phyloP scores from a whole-genome alignment of 1,139 yeast species.

The Geotrichum restrictum region DNA sequence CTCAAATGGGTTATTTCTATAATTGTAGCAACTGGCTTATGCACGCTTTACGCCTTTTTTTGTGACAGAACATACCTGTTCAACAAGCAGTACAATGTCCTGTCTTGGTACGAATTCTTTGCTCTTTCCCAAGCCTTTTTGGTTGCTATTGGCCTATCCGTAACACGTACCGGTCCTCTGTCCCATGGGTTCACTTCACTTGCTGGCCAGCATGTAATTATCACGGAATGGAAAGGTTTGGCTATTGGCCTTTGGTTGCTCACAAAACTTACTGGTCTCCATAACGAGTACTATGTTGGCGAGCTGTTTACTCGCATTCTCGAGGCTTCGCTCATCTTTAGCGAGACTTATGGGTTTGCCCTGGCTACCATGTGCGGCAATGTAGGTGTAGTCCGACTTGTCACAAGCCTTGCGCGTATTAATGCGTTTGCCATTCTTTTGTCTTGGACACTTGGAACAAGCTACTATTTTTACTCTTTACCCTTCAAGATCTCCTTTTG shows the following conservation, averaged over 20 bases:
- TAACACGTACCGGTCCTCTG: neutral
- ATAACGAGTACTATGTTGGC: neutral
- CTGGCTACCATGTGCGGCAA: neutral
- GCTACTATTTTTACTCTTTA: conserved; percentile 8
- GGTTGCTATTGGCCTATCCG: neutral
- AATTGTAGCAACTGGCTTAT: neutral
- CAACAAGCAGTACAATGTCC: neutral
- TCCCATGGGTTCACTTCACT: neutral
- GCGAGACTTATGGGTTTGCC: conserved; percentile 1
- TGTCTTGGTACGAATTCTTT: conserved; percentile 1
- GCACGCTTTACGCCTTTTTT: neutral
- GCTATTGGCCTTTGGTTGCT: conserved; percentile 5
- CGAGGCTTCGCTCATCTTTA: neutral
- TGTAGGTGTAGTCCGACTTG: neutral
- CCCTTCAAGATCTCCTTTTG: conserved; percentile 9
- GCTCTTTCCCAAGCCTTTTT: neutral
- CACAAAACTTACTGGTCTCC: conserved; percentile 2
- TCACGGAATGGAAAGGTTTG: conserved; percentile 8
- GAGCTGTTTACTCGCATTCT: neutral
- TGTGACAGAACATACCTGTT: neutral
- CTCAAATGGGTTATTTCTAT: neutral
- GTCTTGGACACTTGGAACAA: conserved; percentile 4
- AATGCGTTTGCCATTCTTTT: neutral
- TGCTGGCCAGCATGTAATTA: neutral
- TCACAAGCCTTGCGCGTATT: neutral